Evolutionary conservation across 192 early-diverging fungal genomes (phyloP).

Genomic region (Coemansia sp.): DNA sequence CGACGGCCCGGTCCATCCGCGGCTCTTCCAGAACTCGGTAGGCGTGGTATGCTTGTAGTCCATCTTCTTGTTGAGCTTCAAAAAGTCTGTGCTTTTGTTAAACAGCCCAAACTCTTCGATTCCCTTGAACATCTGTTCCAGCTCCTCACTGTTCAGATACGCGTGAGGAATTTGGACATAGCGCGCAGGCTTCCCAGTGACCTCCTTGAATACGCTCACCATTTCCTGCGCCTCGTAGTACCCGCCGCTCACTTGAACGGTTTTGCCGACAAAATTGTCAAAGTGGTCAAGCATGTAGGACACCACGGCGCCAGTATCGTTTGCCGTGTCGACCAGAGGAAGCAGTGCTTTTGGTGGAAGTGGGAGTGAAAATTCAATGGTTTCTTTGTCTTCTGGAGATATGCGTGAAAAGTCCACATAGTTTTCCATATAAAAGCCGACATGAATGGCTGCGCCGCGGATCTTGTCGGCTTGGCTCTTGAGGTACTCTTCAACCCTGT

Average conservation of each 20-base stretch:
- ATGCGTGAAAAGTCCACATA: slow-evolving; percentile 28
- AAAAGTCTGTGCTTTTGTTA: slow-evolving; percentile 5
- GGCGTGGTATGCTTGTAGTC: slow-evolving; percentile 21
- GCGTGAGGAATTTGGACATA: slow-evolving; percentile 31
- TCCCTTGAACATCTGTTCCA: slow-evolving; percentile 16
- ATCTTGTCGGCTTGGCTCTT: slow-evolving; percentile 26
- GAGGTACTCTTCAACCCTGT: slow-evolving; percentile 34
- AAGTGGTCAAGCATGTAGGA: slow-evolving; percentile 30
- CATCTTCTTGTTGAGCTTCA: slow-evolving; percentile 23
- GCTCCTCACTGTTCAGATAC: slow-evolving; percentile 3
- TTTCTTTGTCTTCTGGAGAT: slow-evolving; percentile 30
- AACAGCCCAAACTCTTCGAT: slow-evolving; percentile 15
- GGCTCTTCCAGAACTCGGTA: no score
- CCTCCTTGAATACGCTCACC: slow-evolving; percentile 35
- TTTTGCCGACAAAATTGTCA: slow-evolving; percentile 21
- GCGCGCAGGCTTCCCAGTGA: slow-evolving; percentile 30
- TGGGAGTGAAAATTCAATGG: slow-evolving; percentile 33
- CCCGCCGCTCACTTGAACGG: slow-evolving; percentile 26
- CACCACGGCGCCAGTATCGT: slow-evolving; percentile 38
- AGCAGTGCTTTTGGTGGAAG: slow-evolving; percentile 24
- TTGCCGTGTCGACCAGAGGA: slow-evolving; percentile 39
- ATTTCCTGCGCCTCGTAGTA: slow-evolving; percentile 40
- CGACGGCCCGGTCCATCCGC: no score
- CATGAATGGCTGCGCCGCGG: slow-evolving; percentile 16
- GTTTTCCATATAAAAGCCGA: slow-evolving; percentile 46